Evolutionary conservation across 2,329 filamentous ascomycete genomes (phyloP).

Genomic region (Mariannaea elegans): DNA sequence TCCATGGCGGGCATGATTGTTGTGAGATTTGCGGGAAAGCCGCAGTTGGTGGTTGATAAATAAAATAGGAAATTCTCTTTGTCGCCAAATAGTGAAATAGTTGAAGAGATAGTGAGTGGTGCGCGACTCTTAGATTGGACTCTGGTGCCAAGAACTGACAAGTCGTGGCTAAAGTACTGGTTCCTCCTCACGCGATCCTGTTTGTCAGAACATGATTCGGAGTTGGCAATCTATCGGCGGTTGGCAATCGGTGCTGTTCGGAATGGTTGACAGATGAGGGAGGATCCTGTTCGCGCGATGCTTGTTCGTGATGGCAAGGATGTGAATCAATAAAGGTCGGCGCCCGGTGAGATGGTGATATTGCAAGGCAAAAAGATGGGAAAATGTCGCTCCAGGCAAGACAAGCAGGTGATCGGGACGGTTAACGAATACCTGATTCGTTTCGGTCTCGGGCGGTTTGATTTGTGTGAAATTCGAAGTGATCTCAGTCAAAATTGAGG

Average conservation of each 20-base stretch:
- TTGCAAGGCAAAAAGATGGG: not conserved
- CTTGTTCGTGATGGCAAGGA: not conserved
- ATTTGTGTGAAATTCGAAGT: not conserved
- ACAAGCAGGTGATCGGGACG: not conserved
- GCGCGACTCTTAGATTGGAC: conserved; percentile 7
- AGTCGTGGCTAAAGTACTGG: conserved; percentile 18
- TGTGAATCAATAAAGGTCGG: conserved; percentile 13
- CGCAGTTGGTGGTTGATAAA: conserved; percentile 13
- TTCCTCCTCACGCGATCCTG: conserved; percentile 33
- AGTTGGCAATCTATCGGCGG: not conserved
- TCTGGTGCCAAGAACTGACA: conserved; percentile 21
- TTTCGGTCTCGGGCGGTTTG: conserved; percentile 1
- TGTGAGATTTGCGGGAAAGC: conserved; percentile 20
- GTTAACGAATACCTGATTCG: conserved; percentile 22
- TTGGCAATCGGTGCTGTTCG: not conserved
- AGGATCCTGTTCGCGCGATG: not conserved
- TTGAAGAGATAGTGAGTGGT: not conserved
- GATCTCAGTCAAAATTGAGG: not conserved
- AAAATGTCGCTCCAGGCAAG: conserved; percentile 15
- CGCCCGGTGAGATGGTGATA: not conserved
- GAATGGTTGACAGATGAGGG: conserved; percentile 1
- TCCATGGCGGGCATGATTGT: conserved; percentile 43
- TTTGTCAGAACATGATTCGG: conserved; percentile 36
- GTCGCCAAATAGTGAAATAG: conserved; percentile 8
- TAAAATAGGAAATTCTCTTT: conserved; percentile 15